Evolutionary conservation across 148 eudicot genomes (phyloP).

Genomic region (Vaccinium darrowii): DNA sequence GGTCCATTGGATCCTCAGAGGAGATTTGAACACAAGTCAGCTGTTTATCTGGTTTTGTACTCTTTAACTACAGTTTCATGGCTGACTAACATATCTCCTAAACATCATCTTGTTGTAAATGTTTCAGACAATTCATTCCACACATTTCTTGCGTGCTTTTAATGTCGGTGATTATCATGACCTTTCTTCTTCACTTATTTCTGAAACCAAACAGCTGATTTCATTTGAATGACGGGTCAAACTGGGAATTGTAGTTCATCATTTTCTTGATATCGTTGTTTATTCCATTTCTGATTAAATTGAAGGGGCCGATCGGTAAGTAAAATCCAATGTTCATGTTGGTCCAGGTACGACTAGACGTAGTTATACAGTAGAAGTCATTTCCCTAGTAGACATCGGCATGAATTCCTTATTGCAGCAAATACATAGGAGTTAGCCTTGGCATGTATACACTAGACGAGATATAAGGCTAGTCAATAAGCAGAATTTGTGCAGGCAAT

Average conservation of each 20-base stretch:
- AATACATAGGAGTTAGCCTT: too few species aligned
- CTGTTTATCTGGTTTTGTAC: conserved; percentile 6
- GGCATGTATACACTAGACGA: too few species aligned
- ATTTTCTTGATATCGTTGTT: background rate
- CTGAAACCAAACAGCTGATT: background rate
- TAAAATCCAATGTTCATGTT: background rate
- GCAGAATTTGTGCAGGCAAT: too few species aligned
- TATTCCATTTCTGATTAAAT: background rate
- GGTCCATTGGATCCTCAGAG: background rate
- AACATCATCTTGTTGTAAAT: background rate
- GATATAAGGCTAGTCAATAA: too few species aligned
- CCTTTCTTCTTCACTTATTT: background rate
- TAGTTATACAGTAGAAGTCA: background rate
- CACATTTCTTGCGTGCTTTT: background rate
- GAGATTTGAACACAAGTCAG: conserved; percentile 7
- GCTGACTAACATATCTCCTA: background rate
- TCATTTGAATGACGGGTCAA: background rate
- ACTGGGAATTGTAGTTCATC: background rate
- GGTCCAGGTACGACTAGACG: background rate
- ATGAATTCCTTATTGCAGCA: background rate
- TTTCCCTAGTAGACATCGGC: background rate
- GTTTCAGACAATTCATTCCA: background rate
- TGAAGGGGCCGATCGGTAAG: background rate
- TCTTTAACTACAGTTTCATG: background rate
- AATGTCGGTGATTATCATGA: background rate